These are phyloP conservation scores for Ilex aquifolium DNA, from an alignment of 257 asterid species.

Conservation along the genomic window DNA sequence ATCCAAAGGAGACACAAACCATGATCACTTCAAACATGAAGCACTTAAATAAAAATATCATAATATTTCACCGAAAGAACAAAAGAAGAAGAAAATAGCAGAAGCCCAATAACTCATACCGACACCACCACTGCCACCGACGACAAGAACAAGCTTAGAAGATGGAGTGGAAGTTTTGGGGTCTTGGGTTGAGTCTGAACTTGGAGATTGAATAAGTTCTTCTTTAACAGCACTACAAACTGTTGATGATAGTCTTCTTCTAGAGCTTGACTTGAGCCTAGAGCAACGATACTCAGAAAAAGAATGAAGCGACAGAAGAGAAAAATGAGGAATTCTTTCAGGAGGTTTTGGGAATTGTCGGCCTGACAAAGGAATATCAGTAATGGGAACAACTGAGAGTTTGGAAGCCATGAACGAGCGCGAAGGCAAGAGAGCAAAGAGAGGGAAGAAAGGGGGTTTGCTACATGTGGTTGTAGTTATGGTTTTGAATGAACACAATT, in stretches of 20 bases:
- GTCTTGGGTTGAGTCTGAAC: conserved; percentile 25
- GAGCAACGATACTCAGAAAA: conserved; percentile 12
- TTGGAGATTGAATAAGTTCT: conserved; percentile 19
- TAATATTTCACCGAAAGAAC: too few relatives aligned
- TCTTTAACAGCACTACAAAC: conserved; percentile 29
- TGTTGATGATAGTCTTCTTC: conserved; percentile 19
- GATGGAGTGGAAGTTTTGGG: conserved; percentile 17
- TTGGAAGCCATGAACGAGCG: conserved; percentile 48
- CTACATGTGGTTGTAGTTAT: too few relatives aligned
- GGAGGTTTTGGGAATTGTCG: conserved; percentile 7
- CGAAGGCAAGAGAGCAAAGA: too few relatives aligned
- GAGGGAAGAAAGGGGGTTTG: too few relatives aligned
- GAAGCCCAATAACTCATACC: conserved; percentile 34
- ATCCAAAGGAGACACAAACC: too few relatives aligned
- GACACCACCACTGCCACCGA: conserved; percentile 95
- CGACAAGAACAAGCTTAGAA: conserved; percentile 79
- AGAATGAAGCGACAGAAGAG: conserved; percentile 19
- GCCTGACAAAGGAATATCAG: conserved; percentile 26
- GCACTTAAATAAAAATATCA: too few relatives aligned
- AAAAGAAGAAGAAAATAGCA: neutral
- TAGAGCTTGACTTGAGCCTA: neutral
- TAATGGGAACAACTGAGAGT: conserved; percentile 30
- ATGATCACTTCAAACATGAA: too few relatives aligned
- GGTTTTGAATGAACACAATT: too few relatives aligned
- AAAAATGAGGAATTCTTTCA: conserved; percentile 14